These are phyloP conservation scores for Trichoderma endophyticum DNA, from an alignment of 2,329 filamentous ascomycete species.

Conservation along the genomic window DNA sequence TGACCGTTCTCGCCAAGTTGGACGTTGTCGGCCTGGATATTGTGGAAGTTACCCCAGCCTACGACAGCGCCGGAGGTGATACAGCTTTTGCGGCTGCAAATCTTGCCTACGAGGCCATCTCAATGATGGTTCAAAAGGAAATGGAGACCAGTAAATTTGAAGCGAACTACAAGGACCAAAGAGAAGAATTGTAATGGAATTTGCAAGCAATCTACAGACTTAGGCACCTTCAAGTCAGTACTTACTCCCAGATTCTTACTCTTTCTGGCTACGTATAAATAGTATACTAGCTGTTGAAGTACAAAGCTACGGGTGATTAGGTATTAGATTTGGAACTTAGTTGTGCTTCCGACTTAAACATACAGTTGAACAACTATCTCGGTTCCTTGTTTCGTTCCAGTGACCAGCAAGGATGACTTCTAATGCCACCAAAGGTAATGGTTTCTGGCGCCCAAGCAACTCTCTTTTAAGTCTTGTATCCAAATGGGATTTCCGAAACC, in stretches of 20 bases:
- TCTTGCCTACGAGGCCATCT: neutral
- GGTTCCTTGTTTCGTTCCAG: neutral
- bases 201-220: neutral
- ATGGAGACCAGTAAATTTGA: neutral
- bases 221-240: neutral
- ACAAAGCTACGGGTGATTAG: neutral
- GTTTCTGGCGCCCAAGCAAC: neutral
- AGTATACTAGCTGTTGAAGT: neutral
- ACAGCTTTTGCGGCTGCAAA: neutral
- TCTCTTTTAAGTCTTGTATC: no score
- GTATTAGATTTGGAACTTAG: neutral
- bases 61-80: neutral
- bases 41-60: neutral
- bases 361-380: neutral
- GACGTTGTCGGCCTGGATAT: neutral
- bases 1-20: neutral
- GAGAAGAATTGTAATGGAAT: neutral
- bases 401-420: neutral
- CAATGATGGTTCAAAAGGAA: neutral
- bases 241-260: neutral
- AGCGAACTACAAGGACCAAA: neutral
- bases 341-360: neutral
- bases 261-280: neutral
- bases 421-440: neutral
- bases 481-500: neutral